Base-by-base conservation (phyloP, 441 rosid species). In the Monsonia emarginata region DNA sequence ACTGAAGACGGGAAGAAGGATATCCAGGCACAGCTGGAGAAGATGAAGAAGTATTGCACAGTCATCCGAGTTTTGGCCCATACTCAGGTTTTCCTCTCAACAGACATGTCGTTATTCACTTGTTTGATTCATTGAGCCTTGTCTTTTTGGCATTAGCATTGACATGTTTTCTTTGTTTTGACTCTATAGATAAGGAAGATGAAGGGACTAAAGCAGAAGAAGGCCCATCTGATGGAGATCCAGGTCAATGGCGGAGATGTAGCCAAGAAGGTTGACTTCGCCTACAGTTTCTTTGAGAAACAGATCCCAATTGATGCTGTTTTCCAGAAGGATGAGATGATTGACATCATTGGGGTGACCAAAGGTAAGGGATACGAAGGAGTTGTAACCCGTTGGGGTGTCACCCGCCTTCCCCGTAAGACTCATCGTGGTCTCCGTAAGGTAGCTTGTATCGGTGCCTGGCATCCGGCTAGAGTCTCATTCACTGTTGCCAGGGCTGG, bases 391-490 rank as follows among this genome's bases (percentile, higher is more conserved):
- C 90, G 97, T 63, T 91, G 96, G 96, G 97, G 97, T 67, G 97
- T 88, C 7, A 90, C 97, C 13, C 87, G 97, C 38, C 90, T 90
- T 44, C 97, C 97, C 24, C 91, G 97, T 46, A 91, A 91, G 82
- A 91, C 97, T 69, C 97, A 91, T 70, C 83, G 97, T 38, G 97
- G 97, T 78, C 91, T 91, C 19, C 90, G 96, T 22, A 88, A 91
- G 86, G 97, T 91, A 14, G 96, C 97, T 63, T 91, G 97, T 83
- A 88, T 91, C 31, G 97, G 94, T 61, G 96, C 97, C 10, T 91
- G 97, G 97, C 96, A 91, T 86, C 97, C 97, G 31, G 96, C 96
- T 18, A 87, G 97, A 75, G 97, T 91, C 21, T 91, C 97, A 8
- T 91, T 81, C 71, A 91, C 97, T 28, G 93, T 90, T 16, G 97